Evolutionary conservation across 2,329 filamentous ascomycete genomes (phyloP).

Genomic region (Alternaria sp.): DNA sequence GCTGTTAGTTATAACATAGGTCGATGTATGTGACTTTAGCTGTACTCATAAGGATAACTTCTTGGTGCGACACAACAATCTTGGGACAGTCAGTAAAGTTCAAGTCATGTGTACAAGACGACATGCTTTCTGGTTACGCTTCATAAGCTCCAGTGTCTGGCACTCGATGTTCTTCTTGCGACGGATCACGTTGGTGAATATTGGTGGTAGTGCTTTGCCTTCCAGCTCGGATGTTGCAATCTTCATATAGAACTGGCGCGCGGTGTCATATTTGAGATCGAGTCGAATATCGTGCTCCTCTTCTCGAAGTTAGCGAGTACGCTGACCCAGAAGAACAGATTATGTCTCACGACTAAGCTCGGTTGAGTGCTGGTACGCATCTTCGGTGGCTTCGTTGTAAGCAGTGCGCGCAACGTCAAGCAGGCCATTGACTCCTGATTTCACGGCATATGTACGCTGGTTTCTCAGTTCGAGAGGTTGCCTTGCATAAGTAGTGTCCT

Average conservation of each 20-base stretch:
- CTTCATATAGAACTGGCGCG: constrained; percentile 80
- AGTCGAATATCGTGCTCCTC: constrained; percentile 66
- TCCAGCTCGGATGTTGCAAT: constrained; percentile 71
- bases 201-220: constrained; percentile 65
- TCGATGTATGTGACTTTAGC: neutral
- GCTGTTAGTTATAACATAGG: constrained; percentile 9
- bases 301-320: constrained; percentile 19
- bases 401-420: constrained; percentile 88
- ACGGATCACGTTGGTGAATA: constrained; percentile 79
- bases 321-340: neutral
- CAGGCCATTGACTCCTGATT: constrained; percentile 82
- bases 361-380: constrained; percentile 75
- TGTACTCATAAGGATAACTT: constrained; percentile 78
- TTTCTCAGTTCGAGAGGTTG: constrained; percentile 86
- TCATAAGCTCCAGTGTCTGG: constrained; percentile 83
- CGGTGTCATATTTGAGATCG: constrained; percentile 77
- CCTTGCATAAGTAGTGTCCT: constrained; percentile 79
- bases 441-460: constrained; percentile 89
- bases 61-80: constrained; percentile 81
- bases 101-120: neutral
- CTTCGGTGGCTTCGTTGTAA: constrained; percentile 86
- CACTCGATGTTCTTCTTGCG: constrained; percentile 84
- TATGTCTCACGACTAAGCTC: constrained; percentile 67
- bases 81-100: constrained; percentile 49
- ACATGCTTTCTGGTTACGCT: constrained; percentile 67